These are phyloP conservation scores for Acanthochlamys bracteata DNA, from an alignment of 106 monocot species.

Conservation along the genomic window DNA sequence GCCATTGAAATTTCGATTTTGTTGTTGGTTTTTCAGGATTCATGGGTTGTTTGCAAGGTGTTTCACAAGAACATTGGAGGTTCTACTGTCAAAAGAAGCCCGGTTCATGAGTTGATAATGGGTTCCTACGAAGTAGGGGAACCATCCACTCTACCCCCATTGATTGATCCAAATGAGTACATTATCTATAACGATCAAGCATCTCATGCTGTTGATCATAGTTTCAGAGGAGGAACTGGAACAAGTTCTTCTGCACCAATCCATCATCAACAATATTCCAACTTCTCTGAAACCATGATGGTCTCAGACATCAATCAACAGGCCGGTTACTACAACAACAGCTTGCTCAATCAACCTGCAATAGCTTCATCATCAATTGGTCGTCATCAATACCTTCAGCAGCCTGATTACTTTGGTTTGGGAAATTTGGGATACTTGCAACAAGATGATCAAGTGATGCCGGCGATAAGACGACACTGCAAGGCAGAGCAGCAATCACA, in stretches of 20 bases:
- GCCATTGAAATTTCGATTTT: background rate
- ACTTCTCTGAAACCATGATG: too few relatives aligned
- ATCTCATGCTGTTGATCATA: background rate
- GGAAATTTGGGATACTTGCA: constrained; percentile 4
- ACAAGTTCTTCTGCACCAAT: too few relatives aligned
- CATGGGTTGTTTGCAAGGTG: constrained; percentile 44
- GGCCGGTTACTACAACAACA: too few relatives aligned
- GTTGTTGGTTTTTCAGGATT: constrained; percentile 18
- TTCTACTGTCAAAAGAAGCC: background rate
- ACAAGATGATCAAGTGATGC: background rate
- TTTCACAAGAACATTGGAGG: constrained; percentile 22
- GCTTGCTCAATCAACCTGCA: too few relatives aligned
- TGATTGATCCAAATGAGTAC: background rate
- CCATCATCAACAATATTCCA: too few relatives aligned
- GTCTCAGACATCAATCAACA: too few relatives aligned
- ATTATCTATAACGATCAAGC: background rate
- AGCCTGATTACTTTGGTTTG: background rate
- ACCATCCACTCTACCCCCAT: background rate
- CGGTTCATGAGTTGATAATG: background rate
- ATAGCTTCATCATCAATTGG: too few relatives aligned
- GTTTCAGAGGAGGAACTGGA: too few relatives aligned
- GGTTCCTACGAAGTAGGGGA: background rate
- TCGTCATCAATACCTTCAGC: too few relatives aligned
- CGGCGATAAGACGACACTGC: background rate
- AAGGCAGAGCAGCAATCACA: constrained; percentile 6